Evolutionary conservation across 2,329 filamentous ascomycete species (phyloP), one percentile per base, ranked within the genome.

Genomic region (Sclerotinia sclerotiorum): DNA sequence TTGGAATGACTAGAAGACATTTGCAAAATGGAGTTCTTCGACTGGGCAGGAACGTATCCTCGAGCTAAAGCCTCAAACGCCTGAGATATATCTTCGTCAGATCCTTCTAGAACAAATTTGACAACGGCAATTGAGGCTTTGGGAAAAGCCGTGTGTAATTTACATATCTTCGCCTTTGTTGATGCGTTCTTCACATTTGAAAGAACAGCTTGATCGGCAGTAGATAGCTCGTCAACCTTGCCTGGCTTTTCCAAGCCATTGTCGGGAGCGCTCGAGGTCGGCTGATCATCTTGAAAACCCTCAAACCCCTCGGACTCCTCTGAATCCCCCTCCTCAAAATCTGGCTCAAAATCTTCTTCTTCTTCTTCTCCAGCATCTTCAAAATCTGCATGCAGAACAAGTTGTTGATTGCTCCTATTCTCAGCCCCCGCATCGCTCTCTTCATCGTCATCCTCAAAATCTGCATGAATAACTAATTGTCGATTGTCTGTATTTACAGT

Each of bases 391-490:
- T 72, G 67, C 29, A 67, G 17, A 24, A 51, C 63, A 19, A 69
- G 44, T 48, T 70, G 69, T 24, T 72, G 72, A 27, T 44, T 73
- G 21, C 77, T 71, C 29, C 70, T 74, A 21, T 70, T 70, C n/a
- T 73, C 72, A 8, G 74, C 70, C 48, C 75, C 74, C 21, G 74
- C 73, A 65, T 76, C 74, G 19, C 74, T 71, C 49, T 76, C 74
- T 15, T 72, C 70, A 35, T 78, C 78, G 52, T 74, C 72, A 60
- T 82, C 77, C n/a, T 78, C 77, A 55, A 80, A 79, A 52, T 76
- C 75, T 67, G 80, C 77, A 21, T 70, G 74, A 27, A 74, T 65
- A 56, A 73, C 70, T 27, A 72, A 48, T 62, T 73, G 72, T 32
- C 66, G 72, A 49, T 66, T 69, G 39, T 56, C 60, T 32, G 32